phyloP scores from a whole-genome alignment of 805 yeast species.

The Kluyveromyces aestuarii region DNA sequence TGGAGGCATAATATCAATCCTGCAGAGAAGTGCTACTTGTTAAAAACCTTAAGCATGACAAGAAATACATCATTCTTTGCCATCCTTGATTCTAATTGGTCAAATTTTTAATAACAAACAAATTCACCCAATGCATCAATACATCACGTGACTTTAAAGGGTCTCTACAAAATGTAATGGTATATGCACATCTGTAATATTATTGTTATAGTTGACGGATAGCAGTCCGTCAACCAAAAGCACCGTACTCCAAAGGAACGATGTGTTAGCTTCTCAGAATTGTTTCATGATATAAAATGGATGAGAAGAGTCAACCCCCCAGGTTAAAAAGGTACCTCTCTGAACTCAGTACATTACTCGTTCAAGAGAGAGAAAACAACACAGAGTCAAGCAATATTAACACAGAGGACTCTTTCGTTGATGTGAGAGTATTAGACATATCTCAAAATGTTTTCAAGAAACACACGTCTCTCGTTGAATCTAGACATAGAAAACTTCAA shows the following conservation, averaged over 20 bases:
- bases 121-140: background rate
- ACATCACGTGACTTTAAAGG: too few species aligned
- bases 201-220: too few species aligned
- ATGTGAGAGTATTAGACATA: background rate
- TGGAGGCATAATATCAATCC: background rate
- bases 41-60: background rate
- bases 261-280: background rate
- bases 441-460: background rate
- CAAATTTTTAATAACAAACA: slow-evolving; percentile 3
- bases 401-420: background rate
- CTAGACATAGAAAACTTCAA: background rate
- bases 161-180: too few species aligned
- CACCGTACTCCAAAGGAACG: background rate
- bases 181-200: too few species aligned
- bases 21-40: background rate
- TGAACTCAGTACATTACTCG: background rate
- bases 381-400: background rate
- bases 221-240: background rate
- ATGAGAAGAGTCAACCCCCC: background rate
- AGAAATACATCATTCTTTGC: background rate
- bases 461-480: too few species aligned
- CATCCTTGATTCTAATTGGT: slow-evolving; percentile 6
- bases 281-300: background rate
- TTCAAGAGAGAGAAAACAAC: background rate
- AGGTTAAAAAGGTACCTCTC: background rate